Evolutionary conservation across 768 basidiomycete species (phyloP), one percentile per base, ranked within the genome.

Genomic region (Russula sp.): DNA sequence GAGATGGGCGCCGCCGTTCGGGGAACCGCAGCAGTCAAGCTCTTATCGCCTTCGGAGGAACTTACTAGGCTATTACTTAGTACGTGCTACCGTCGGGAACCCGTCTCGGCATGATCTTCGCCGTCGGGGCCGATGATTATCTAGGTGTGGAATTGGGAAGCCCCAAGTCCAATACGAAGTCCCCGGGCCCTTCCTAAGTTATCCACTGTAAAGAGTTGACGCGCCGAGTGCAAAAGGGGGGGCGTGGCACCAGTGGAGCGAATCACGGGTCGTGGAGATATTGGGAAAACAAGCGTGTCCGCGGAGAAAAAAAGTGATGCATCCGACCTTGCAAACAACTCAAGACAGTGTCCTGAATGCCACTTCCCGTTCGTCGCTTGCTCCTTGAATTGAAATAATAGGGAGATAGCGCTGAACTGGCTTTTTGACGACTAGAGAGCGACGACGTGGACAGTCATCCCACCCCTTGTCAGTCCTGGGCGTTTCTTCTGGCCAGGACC

Each of bases 61-160:
- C 63, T 64, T 60, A 51, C 63, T 48, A 64, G 63, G 58, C 54
- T 64, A 60, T 64, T 64, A n/a, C 63, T 60, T 55, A 55, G 59
- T 56, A 64, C 59, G 59, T 64, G 63, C 53, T 56, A 59, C 53
- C 48, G 49, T 64, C 53, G 54, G 27, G 54, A 55, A 14, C 39
- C 11, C 31, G 35, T 20, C 22, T 53, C 56, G 44, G 40, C 53
- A 42, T 59, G 63, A 55, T 42, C 58, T 55, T 64, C 53, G 47
- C 34, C 35, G 42, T 39, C 54, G 55, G 58, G 58, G 7, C 63
- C 63, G 58, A 37, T 64, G 34, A 13, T 45, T 53, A 31, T 55
- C 58, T 47, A 44, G 34, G 49, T 54, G 57, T 27, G 35, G 42
- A 57, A n/a, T 27, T 32, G 44, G 44, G 50, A 63, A n/a, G 16